Evolutionary conservation across 2,329 filamentous ascomycete species (phyloP).

Genomic region (Colletotrichum somersetense): DNA sequence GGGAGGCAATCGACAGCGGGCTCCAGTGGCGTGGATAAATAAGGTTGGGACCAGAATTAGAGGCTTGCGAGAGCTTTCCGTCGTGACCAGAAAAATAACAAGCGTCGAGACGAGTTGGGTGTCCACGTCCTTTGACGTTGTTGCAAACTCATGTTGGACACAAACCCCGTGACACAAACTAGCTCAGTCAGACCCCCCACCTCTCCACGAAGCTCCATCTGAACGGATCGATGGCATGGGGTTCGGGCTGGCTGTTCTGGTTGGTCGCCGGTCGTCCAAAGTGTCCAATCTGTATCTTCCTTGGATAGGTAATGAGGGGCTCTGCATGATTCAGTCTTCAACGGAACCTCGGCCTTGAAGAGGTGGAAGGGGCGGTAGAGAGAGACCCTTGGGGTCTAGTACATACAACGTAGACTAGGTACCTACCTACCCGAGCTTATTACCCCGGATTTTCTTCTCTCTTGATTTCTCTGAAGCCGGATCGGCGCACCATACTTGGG

Average conservation of each 20-base stretch:
- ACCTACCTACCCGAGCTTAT: background rate
- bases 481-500: background rate
- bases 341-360: background rate
- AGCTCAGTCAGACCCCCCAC: background rate
- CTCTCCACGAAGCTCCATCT: conserved; percentile 1
- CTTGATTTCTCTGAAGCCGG: background rate
- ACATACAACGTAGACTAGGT: too few species aligned
- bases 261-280: conserved; percentile 33
- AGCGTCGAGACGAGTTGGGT: conserved; percentile 3
- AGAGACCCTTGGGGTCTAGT: background rate
- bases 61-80: too few species aligned
- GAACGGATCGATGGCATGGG: background rate
- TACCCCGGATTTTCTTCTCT: background rate
- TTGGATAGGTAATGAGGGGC: background rate
- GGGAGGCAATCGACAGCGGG: background rate
- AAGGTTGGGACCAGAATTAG: background rate
- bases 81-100: background rate
- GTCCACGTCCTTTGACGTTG: background rate
- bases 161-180: conserved; percentile 20
- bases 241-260: conserved; percentile 1
- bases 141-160: background rate
- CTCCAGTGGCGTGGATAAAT: background rate
- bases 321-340: conserved; percentile 6
- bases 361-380: background rate
- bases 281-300: background rate